A percentile compares a stretch with the other conserved stretches of the same genome.
These are phyloP conservation scores for Heliosperma pusillum DNA, from an alignment of 148 eudicot species.

Conservation along the genomic window DNA sequence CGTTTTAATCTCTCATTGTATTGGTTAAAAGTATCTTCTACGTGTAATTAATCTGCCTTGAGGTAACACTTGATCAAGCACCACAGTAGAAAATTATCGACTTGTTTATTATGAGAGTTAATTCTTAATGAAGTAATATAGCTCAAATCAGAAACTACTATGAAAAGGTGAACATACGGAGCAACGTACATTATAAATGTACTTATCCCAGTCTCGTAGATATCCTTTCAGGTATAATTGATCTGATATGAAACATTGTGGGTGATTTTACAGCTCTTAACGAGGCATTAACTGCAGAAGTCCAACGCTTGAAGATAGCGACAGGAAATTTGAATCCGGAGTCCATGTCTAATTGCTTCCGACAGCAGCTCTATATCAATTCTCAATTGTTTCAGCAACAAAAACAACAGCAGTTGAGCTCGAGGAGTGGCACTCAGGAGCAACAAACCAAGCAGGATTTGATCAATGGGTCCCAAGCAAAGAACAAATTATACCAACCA, in stretches of 20 bases:
- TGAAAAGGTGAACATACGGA: too few species aligned
- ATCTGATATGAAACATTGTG: slow-evolving; percentile 8
- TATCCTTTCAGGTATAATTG: not conserved
- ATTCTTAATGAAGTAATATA: not conserved
- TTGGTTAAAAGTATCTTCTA: not conserved
- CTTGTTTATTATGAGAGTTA: not conserved
- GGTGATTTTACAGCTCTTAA: slow-evolving; percentile 60
- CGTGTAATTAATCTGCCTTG: not conserved
- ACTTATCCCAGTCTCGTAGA: not conserved
- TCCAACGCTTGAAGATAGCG: slow-evolving; percentile 77
- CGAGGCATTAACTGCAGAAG: slow-evolving; percentile 77
- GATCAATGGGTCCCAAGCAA: slow-evolving; percentile 28
- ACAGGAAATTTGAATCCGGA: slow-evolving; percentile 53
- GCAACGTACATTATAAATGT: not conserved
- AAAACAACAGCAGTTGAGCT: slow-evolving; percentile 24
- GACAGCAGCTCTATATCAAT: slow-evolving; percentile 61
- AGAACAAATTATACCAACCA: slow-evolving; percentile 41
- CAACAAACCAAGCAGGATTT: slow-evolving; percentile 29
- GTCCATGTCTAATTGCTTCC: slow-evolving; percentile 44
- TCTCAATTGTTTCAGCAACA: slow-evolving; percentile 43
- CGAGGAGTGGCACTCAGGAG: slow-evolving; percentile 21
- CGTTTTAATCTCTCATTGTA: not conserved
- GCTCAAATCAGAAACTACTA: not conserved
- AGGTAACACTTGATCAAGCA: not conserved
- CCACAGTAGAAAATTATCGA: not conserved